Evolutionary conservation across 345 rosid genomes (phyloP).

Genomic region (Eucalyptus cloeziana): DNA sequence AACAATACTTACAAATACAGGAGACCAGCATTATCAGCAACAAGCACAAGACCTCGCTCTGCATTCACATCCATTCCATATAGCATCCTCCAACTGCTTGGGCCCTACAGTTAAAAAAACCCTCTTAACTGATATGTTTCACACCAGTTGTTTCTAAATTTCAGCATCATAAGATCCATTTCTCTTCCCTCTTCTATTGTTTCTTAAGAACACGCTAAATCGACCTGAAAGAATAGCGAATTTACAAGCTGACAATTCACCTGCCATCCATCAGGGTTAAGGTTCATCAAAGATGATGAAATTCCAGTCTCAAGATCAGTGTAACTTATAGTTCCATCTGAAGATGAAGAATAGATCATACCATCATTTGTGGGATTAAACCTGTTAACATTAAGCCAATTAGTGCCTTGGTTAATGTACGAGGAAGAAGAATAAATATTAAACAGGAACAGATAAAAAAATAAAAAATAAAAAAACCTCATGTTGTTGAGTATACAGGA

Average conservation of each 20-base stretch:
- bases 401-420: background rate
- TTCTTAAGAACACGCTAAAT: background rate
- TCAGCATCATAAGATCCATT: background rate
- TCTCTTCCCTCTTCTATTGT: background rate
- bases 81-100: slow-evolving; percentile 76
- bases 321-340: slow-evolving; percentile 92
- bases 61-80: slow-evolving; percentile 89
- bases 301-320: slow-evolving; percentile 89
- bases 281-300: slow-evolving; percentile 67
- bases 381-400: slow-evolving; percentile 17
- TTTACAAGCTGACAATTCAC: slow-evolving; percentile 9
- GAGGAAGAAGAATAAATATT: background rate
- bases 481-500: slow-evolving; percentile 77
- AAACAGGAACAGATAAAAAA: background rate
- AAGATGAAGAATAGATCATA: slow-evolving; percentile 70
- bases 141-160: background rate
- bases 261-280: slow-evolving; percentile 96
- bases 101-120: slow-evolving; percentile 33
- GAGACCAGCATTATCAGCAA: slow-evolving; percentile 78
- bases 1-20: slow-evolving; percentile 60
- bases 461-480: slow-evolving; percentile 28
- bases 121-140: background rate
- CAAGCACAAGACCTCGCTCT: slow-evolving; percentile 67
- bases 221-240: background rate
- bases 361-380: slow-evolving; percentile 74